phyloP scores from a whole-genome alignment of 768 basidiomycete species.

The Boletus sensibilis region DNA sequence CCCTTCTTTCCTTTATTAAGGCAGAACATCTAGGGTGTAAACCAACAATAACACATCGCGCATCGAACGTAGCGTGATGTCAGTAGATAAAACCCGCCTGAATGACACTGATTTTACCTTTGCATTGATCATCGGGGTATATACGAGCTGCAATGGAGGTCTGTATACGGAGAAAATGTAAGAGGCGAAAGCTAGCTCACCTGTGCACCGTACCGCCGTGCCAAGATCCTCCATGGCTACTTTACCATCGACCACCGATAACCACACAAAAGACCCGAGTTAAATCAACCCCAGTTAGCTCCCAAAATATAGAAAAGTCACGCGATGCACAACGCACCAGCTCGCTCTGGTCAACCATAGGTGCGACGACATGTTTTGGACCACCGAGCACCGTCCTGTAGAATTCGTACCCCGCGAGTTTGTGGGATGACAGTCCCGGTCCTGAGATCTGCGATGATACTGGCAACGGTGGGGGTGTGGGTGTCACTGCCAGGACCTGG shows the following conservation, averaged over 20 bases:
- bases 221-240: constrained; percentile 88
- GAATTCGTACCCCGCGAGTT: constrained; percentile 78
- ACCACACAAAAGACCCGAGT: background rate
- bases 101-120: constrained; percentile 46
- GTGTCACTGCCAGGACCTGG: background rate
- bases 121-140: constrained; percentile 98
- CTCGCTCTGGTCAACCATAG: constrained; percentile 99
- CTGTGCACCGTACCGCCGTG: constrained; percentile 79
- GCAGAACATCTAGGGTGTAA: constrained; percentile 54
- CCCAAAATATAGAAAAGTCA: background rate
- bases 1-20: constrained; percentile 34
- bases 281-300: background rate
- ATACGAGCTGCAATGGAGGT: constrained; percentile 57
- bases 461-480: background rate
- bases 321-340: constrained; percentile 54
- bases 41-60: background rate
- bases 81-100: background rate
- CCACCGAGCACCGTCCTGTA: constrained; percentile 76
- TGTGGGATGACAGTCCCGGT: constrained; percentile 24
- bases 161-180: too few relatives aligned
- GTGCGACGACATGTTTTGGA: constrained; percentile 89
- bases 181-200: constrained; percentile 34
- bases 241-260: constrained; percentile 1
- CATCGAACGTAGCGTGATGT: background rate
- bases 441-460: background rate